Percentiles rank a stretch among this genome's conserved stretches.
These are phyloP conservation scores for Paecilomyces sp. DNA, from an alignment of 2,329 filamentous ascomycete genomes.

Conservation along the genomic window DNA sequence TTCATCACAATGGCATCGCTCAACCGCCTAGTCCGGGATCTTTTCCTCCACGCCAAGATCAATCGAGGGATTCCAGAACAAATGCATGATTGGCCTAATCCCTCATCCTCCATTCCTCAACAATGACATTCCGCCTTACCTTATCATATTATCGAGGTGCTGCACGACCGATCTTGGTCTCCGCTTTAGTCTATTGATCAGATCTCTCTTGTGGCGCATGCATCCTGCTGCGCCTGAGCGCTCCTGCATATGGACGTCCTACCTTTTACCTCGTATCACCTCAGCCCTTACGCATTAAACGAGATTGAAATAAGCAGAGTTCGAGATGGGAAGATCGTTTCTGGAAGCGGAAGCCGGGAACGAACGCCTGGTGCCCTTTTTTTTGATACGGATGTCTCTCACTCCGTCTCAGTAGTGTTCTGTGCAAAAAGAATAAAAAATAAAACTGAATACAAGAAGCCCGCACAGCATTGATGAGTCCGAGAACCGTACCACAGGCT, in stretches of 20 bases:
- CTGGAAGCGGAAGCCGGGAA: background rate
- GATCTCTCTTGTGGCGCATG: background rate
- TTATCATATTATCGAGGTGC: too few species aligned
- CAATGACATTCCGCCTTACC: background rate
- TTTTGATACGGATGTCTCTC: background rate
- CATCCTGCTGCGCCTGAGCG: background rate
- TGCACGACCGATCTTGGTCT: background rate
- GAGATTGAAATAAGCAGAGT: background rate
- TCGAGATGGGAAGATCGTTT: background rate
- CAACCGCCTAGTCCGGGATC: background rate
- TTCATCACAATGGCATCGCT: background rate
- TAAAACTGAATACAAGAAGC: too few species aligned
- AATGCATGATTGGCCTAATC: background rate
- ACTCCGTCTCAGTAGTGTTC: too few species aligned
- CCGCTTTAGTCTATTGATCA: background rate
- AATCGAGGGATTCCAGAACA: background rate
- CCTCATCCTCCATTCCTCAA: background rate
- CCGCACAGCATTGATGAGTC: background rate
- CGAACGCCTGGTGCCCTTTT: background rate
- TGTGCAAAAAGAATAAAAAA: too few species aligned
- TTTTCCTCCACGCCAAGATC: background rate
- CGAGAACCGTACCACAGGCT: background rate
- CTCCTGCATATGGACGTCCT: background rate
- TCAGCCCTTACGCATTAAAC: background rate
- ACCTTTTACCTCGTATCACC: background rate